Evolutionary conservation across 768 basidiomycete genomes (phyloP).

Genomic region (Suillus ampliporus): DNA sequence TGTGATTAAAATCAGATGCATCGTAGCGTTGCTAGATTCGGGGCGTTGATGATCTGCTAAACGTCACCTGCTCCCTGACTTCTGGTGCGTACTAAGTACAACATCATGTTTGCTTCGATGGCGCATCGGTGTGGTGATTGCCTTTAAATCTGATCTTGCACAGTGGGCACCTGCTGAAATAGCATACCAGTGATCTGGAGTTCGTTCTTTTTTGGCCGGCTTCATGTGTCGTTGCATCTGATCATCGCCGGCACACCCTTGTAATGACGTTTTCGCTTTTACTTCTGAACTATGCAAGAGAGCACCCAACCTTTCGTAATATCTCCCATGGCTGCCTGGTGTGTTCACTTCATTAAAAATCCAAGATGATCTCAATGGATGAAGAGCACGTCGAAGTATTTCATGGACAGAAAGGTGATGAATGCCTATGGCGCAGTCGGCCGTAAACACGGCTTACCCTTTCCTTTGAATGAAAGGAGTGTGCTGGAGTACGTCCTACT

Average conservation of each 20-base stretch:
- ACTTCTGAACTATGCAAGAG: neutral
- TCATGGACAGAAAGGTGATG: neutral
- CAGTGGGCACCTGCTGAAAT: neutral
- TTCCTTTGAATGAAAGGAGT: neutral
- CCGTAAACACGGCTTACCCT: neutral
- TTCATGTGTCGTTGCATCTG: neutral
- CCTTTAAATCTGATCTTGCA: neutral
- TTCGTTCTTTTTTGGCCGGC: neutral
- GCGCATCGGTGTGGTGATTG: neutral
- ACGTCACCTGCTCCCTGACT: neutral
- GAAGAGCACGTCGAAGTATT: neutral
- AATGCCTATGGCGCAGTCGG: neutral
- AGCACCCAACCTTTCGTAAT: neutral
- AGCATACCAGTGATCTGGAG: neutral
- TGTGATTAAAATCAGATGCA: no score
- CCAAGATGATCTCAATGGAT: neutral
- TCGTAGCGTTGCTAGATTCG: no score
- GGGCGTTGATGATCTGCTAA: neutral
- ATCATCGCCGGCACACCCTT: no score
- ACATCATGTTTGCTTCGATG: neutral
- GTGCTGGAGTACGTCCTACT: neutral
- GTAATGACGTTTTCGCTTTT: neutral
- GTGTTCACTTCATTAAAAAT: neutral
- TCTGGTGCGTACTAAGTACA: neutral
- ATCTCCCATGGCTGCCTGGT: neutral